A percentile compares a stretch with the other conserved stretches of the same genome.
Evolutionary conservation across 2,329 filamentous ascomycete species (phyloP).

Genomic region (Ophiostoma tasmaniense): DNA sequence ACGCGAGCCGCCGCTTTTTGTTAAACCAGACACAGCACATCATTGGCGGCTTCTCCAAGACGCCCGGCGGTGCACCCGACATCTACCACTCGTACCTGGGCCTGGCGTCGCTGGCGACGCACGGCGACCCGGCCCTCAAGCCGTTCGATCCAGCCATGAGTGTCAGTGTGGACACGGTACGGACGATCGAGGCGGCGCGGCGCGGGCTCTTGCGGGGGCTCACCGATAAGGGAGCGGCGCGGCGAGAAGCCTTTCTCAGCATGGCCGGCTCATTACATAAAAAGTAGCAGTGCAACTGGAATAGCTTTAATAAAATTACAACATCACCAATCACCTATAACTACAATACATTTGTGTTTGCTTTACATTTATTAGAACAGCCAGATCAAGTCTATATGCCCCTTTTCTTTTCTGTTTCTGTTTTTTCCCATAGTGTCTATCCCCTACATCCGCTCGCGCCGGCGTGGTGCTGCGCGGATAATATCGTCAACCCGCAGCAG

Average conservation of each 20-base stretch:
- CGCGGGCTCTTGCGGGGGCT: constrained; percentile 27
- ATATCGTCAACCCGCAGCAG: constrained; percentile 95
- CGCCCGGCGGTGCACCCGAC: constrained; percentile 59
- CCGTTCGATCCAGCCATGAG: constrained; percentile 68
- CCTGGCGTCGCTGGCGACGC: constrained; percentile 66
- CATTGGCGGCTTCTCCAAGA: constrained; percentile 75
- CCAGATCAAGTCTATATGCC: not conserved
- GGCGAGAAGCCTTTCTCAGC: constrained; percentile 7
- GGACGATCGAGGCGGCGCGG: constrained; percentile 42
- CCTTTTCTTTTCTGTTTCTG: not conserved
- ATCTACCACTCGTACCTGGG: constrained; percentile 87
- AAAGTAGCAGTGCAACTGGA: not conserved
- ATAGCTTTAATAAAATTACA: not conserved
- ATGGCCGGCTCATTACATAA: not conserved
- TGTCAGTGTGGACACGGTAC: constrained; percentile 53
- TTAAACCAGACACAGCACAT: constrained; percentile 78
- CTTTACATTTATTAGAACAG: not conserved
- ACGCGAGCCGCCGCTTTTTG: constrained; percentile 65
- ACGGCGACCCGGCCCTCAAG: constrained; percentile 62
- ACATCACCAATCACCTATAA: not conserved
- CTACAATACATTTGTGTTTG: not conserved
- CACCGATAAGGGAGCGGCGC: not conserved
- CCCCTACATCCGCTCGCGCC: constrained; percentile 51
- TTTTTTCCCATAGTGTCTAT: not conserved
- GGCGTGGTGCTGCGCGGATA: constrained; percentile 83